Base-by-base conservation (phyloP, 495 filamentous ascomycete genomes). In the Podospora pseudocomata region DNA sequence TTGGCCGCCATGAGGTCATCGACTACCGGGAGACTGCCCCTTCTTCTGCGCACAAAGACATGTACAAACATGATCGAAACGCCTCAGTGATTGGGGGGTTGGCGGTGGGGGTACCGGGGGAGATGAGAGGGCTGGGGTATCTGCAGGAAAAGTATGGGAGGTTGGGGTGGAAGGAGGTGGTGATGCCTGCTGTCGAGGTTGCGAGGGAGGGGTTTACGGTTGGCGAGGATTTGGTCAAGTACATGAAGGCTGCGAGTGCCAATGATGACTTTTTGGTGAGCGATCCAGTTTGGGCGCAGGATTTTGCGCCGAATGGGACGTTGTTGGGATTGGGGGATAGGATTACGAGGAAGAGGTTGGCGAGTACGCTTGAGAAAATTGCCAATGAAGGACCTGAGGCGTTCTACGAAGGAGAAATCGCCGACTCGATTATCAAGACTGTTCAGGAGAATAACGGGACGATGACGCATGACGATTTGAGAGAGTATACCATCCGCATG, bases 1-100 rank as follows among this genome's bases (percentile, higher is more conserved):
- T 87, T 49, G 90, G 90, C 11, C 76, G 78, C 34, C 92, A 89
- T 74, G 90, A 93, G 70, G 86, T 88, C 65, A 88, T 96, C 63
- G 93, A 97, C 76, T 97, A 94, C 74, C 85, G 93, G 9, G 93
- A 97, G 77, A 89, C 89, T 0, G 93, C 93, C 1, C 92, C 93
- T 3, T 90, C 88, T 0, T 88, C 90, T 0, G 90, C 92, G 0
- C 88, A 81, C 68, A 78, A 90, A 74, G 86, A 95, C 68, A 97
- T 97, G 93, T 97, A 89, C 74, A 80, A 85, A 20, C 72, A 73
- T 55, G 74, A 82, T 55, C 64, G 72, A 0, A 70, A 66, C 4
- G 79, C 75, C 3, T 83, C 81, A 39, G 71, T 81, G 4, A 68
- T 72, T 27, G 82, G 82, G 15, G 81, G 78, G 1, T 71, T 83